Conservation (phyloP, 2,329 filamentous ascomycete species). For the Leptodontidium sp. region DNA sequence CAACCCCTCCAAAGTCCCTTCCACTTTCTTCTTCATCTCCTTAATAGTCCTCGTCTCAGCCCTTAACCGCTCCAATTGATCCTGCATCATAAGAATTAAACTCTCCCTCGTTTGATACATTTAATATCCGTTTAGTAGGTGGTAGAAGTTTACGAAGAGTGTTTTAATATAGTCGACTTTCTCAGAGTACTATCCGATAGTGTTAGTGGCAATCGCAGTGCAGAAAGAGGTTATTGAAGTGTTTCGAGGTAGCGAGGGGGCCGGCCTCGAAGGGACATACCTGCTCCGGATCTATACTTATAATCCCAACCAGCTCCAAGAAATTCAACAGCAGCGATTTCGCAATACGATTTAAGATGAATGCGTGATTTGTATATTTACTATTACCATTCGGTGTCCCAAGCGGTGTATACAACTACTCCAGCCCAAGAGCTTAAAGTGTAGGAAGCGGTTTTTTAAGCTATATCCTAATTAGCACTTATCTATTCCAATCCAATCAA, state of each 20-base stretch:
- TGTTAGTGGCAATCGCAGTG: background rate
- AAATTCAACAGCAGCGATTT: slow-evolving; percentile 91
- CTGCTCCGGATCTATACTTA: slow-evolving; percentile 70
- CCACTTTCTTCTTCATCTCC: slow-evolving; percentile 75
- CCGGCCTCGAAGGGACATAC: slow-evolving; percentile 44
- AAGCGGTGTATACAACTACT: slow-evolving; percentile 66
- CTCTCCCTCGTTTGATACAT: slow-evolving; percentile 92
- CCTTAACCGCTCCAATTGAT: slow-evolving; percentile 75
- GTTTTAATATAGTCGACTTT: slow-evolving; percentile 83
- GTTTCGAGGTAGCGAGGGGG: too few relatives aligned
- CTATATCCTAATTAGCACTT: slow-evolving; percentile 45
- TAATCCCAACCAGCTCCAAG: slow-evolving; percentile 79
- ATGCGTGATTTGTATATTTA: slow-evolving; percentile 67
- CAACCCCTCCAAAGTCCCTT: slow-evolving; percentile 75
- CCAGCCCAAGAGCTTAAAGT: slow-evolving; percentile 74
- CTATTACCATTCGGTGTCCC: slow-evolving; percentile 48
- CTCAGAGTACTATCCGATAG: slow-evolving; percentile 60
- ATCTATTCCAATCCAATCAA: background rate
- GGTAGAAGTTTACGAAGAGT: slow-evolving; percentile 89
- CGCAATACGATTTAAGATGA: slow-evolving; percentile 77
- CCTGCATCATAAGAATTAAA: slow-evolving; percentile 87
- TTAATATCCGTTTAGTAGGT: slow-evolving; percentile 91
- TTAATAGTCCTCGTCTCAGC: slow-evolving; percentile 76
- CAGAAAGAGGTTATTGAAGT: too few relatives aligned
- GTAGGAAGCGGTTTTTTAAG: slow-evolving; percentile 69